These are phyloP conservation scores for Didymellaceae sp. DNA, from an alignment of 2,329 filamentous ascomycete genomes.

Conservation along the genomic window DNA sequence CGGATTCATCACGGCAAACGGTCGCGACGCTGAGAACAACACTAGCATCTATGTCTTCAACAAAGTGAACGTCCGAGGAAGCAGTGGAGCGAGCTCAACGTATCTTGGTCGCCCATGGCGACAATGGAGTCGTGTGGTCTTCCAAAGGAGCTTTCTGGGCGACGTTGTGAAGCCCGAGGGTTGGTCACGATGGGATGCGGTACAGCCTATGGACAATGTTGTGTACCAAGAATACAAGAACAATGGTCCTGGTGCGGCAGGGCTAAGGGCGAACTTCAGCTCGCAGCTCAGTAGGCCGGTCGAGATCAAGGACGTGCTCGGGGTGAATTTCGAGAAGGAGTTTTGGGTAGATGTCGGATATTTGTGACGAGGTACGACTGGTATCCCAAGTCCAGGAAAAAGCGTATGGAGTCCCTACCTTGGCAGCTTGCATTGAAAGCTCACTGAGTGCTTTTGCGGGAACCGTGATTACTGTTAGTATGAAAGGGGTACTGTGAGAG, in stretches of 20 bases:
- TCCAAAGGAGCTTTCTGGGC: slow-evolving; percentile 58
- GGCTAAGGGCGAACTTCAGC: slow-evolving; percentile 15
- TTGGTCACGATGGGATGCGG: slow-evolving; percentile 52
- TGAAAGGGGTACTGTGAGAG: too few species aligned
- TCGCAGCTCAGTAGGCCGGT: slow-evolving; percentile 13
- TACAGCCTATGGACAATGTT: slow-evolving; percentile 24
- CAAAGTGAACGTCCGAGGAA: slow-evolving; percentile 53
- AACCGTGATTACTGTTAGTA: too few species aligned
- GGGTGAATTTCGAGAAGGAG: slow-evolving; percentile 22
- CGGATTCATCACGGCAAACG: slow-evolving; percentile 33
- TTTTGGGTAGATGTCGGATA: slow-evolving; percentile 26
- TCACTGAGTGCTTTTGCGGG: too few species aligned
- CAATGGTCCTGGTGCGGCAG: slow-evolving; percentile 21
- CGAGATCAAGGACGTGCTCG: slow-evolving; percentile 19
- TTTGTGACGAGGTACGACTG: not conserved
- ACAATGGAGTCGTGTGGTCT: slow-evolving; percentile 55
- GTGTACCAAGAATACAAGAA: slow-evolving; percentile 29
- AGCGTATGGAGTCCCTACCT: too few species aligned
- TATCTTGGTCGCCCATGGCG: slow-evolving; percentile 60
- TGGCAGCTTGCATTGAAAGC: too few species aligned
- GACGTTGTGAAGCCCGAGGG: slow-evolving; percentile 64
- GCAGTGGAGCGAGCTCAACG: slow-evolving; percentile 41
- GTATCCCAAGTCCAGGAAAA: too few species aligned
- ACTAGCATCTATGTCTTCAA: slow-evolving; percentile 61
- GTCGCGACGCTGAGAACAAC: slow-evolving; percentile 24